phyloP scores from a whole-genome alignment of 1,284 basidiomycete species.

The Boletus semigastroideus region DNA sequence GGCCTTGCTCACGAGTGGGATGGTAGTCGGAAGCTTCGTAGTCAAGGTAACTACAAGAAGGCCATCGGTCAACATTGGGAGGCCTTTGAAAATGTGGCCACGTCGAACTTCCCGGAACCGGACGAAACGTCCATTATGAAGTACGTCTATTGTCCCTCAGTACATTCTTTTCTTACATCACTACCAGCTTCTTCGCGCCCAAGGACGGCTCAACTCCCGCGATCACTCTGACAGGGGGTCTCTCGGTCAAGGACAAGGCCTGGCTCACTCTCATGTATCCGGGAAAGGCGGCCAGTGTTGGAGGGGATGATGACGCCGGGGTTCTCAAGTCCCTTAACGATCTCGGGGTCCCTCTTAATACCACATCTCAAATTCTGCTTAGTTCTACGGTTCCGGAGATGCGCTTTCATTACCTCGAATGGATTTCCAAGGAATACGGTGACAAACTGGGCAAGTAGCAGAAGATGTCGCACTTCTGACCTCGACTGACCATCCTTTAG shows the following conservation, averaged over 20 bases:
- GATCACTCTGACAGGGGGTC: background rate
- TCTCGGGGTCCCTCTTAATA: background rate
- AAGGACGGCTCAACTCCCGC: no score
- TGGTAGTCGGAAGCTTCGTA: no score
- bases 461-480: no score
- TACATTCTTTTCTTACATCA: background rate
- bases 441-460: background rate
- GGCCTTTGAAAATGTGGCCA: background rate
- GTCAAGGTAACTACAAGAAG: no score
- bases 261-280: background rate
- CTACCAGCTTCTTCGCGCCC: background rate
- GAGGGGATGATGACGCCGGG: background rate
- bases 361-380: background rate
- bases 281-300: background rate
- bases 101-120: background rate
- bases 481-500: no score
- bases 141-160: background rate
- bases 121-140: background rate
- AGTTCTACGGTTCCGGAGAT: background rate
- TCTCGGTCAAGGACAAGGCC: background rate
- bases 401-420: background rate
- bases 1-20: background rate
- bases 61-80: background rate
- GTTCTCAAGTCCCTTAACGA: background rate
- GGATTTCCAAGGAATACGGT: background rate